Evolutionary conservation across 2,329 filamentous ascomycete species (phyloP).

Genomic region (Botrytis pseudocinerea): DNA sequence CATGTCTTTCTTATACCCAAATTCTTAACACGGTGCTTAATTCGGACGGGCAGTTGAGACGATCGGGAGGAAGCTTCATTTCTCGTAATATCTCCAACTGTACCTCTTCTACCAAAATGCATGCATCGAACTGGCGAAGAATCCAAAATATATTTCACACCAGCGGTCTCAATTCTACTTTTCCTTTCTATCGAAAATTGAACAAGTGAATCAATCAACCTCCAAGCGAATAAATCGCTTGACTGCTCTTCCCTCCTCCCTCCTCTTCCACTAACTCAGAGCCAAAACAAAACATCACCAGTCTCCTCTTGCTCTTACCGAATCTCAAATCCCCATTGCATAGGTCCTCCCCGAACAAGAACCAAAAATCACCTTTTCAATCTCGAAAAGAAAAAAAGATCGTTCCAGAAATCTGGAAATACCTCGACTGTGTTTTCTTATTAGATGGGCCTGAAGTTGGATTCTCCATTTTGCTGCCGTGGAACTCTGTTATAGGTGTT

Average conservation of each 20-base stretch:
- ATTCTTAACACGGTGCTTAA: not conserved
- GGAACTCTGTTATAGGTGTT: accelerated
- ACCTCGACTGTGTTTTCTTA: not conserved
- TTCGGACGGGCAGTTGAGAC: too few species aligned
- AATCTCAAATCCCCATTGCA: not conserved
- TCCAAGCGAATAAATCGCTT: not conserved
- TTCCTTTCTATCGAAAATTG: not conserved
- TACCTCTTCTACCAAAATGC: not conserved
- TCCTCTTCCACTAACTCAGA: not conserved
- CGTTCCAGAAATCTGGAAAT: not conserved
- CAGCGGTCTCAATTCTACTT: not conserved
- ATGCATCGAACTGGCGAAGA: not conserved
- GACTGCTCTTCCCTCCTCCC: not conserved
- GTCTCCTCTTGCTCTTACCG: not conserved
- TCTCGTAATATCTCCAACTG: not conserved
- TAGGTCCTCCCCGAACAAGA: too few species aligned
- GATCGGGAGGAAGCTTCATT: not conserved
- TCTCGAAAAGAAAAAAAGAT: not conserved
- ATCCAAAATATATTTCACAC: not conserved
- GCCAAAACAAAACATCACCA: not conserved
- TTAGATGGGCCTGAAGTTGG: not conserved
- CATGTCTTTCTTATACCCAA: not conserved
- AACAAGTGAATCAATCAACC: not conserved
- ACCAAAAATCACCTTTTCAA: not conserved
- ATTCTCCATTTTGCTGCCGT: not conserved